Base-by-base conservation (phyloP, 2,329 filamentous ascomycete species). In the Cryoendolithus antarcticus region DNA sequence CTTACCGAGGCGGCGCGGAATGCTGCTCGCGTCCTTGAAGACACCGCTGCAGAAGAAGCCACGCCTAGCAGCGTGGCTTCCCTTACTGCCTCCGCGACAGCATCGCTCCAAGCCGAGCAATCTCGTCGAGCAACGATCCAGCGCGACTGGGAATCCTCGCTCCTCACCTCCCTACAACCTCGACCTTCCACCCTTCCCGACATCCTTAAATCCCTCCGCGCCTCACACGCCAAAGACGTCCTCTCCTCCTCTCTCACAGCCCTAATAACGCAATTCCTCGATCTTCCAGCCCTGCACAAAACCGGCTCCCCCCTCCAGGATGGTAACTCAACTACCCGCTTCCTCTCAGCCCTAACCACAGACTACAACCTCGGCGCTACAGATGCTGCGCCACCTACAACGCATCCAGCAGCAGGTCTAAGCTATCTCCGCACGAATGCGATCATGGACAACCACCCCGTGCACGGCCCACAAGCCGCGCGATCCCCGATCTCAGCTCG, bases 381-480 rank as follows among this genome's bases (percentile, higher is more conserved):
- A 55, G 19, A 37, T 19, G 31, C 29, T 11, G 71, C 70, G 2
- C 72, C 72, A 12, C 72, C 74, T 1, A 70, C 69, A 42, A 80
- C 77, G 6, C 77, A 82, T 56, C 77, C 77, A 3, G 77, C 73
- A 3, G 77, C 73, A 3, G 77, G 77, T 45, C 62, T 82, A 4
- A 71, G 72, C 9, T 80, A 82, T 53, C 60, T 72, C 3, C 69
- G 73, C 35, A 72, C 71, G 9, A 64, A 67, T 39, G 62, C 71
- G 13, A 62, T 70, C 50, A 59, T 75, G 33, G 61, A 67, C 48
- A 80, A 80, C 51, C 74, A 80, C 52, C 72, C 75, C 2, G 54
- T 70, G 27, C 70, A 71, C 48, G 77, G 77, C 3, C 77, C 77
- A 8, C 75, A 77, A 50, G 58, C 58, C 2, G 51, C 61, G 21